Evolutionary conservation across 352 stramenopile species (phyloP).

Genomic region (Globisporangium lucens): DNA sequence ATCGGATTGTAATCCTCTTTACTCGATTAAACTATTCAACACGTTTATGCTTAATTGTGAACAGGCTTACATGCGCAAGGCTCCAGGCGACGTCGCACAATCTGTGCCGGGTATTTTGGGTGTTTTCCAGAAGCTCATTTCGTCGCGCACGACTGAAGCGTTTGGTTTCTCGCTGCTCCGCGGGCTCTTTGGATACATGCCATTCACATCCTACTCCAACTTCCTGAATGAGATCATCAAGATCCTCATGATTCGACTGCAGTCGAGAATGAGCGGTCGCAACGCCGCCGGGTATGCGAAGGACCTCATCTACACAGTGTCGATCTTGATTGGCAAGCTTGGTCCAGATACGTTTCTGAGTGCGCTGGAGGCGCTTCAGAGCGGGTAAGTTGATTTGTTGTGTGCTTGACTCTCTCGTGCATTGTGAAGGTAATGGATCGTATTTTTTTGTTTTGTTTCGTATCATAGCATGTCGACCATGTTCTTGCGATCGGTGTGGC

Average conservation of each 20-base stretch:
- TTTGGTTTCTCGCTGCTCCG: constrained; percentile 93
- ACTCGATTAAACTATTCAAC: background rate
- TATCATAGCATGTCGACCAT: constrained; percentile 85
- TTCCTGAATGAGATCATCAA: constrained; percentile 92
- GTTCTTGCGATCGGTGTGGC: constrained; percentile 88
- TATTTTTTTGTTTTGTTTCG: constrained; percentile 21
- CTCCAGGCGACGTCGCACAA: constrained; percentile 83
- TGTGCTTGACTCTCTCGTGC: background rate
- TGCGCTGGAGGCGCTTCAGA: constrained; percentile 85
- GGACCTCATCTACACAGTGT: constrained; percentile 89
- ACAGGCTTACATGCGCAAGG: constrained; percentile 94
- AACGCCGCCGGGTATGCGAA: constrained; percentile 83
- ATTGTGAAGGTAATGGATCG: constrained; percentile 26
- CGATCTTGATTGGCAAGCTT: constrained; percentile 87
- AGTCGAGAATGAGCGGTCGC: constrained; percentile 87
- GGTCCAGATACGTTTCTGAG: constrained; percentile 75
- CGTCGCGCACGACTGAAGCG: constrained; percentile 90
- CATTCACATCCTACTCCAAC: constrained; percentile 59
- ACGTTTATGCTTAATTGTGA: background rate
- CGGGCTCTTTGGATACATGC: constrained; percentile 88
- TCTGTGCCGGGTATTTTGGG: constrained; percentile 89
- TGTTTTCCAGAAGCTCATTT: constrained; percentile 98
- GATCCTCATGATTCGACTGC: constrained; percentile 93
- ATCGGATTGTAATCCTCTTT: background rate
- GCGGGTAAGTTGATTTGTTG: constrained; percentile 51